These are phyloP conservation scores for Cordyceps cateniannulata DNA, from an alignment of 2,329 filamentous ascomycete genomes.

Conservation along the genomic window DNA sequence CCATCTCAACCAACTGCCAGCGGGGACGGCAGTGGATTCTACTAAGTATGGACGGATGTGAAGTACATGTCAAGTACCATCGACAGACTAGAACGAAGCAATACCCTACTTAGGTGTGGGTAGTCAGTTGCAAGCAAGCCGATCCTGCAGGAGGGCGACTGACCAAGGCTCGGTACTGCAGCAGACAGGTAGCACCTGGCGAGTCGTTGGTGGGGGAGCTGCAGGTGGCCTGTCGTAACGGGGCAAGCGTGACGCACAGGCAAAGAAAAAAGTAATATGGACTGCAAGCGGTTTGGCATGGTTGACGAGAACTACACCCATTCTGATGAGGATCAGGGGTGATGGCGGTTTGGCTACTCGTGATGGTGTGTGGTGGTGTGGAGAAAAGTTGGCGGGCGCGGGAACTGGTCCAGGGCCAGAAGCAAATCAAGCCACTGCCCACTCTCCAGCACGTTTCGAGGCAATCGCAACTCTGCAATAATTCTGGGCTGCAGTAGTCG, in stretches of 20 bases:
- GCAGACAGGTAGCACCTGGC: not conserved
- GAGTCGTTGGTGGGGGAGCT: slow-evolving; percentile 2
- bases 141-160: not conserved
- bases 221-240: slow-evolving; percentile 8
- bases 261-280: slow-evolving; percentile 11
- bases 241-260: slow-evolving; percentile 11
- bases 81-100: not conserved
- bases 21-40: slow-evolving; percentile 3
- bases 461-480: not conserved
- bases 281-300: slow-evolving; percentile 3
- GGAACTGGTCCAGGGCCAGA: slow-evolving; percentile 2
- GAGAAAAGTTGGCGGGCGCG: slow-evolving; percentile 5
- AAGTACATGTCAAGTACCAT: slow-evolving; percentile 5
- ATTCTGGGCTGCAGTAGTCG: not conserved
- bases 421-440: not conserved
- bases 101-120: not conserved
- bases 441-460: not conserved
- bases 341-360: slow-evolving; percentile 5
- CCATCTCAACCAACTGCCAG: slow-evolving; percentile 6
- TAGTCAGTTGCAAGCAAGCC: not conserved
- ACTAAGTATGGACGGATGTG: not conserved
- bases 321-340: slow-evolving; percentile 11
- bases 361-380: slow-evolving; percentile 12
- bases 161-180: not conserved
- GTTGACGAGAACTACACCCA: not conserved